These are phyloP conservation scores for Pulveroboletus sp. DNA, from an alignment of 768 basidiomycete species.

Conservation along the genomic window DNA sequence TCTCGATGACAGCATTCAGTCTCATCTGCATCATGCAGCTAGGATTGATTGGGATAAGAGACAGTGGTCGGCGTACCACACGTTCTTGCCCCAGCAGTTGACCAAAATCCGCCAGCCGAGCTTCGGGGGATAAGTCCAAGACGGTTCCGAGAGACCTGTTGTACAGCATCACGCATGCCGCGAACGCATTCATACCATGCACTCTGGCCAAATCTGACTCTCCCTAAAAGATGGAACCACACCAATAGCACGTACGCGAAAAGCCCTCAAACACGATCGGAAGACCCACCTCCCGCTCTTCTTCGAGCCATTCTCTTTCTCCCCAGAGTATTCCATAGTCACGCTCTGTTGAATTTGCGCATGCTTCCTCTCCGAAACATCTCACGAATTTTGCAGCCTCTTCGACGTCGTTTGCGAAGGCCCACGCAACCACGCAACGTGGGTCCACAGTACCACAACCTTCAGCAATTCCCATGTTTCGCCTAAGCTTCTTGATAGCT, in stretches of 20 bases:
- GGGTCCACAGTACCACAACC: conserved; percentile 49
- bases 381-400: conserved; percentile 56
- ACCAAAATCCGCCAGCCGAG: conserved; percentile 43
- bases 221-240: conserved; percentile 37
- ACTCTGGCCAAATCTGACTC: conserved; percentile 53
- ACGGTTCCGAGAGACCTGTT: conserved; percentile 52
- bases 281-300: conserved; percentile 45
- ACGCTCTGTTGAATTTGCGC: conserved; percentile 38
- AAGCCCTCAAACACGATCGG: conserved; percentile 8
- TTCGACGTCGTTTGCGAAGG: conserved; percentile 56
- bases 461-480: conserved; percentile 59
- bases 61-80: conserved; percentile 41
- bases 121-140: conserved; percentile 45
- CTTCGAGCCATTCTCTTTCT: conserved; percentile 57
- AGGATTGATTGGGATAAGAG: conserved; percentile 3
- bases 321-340: conserved; percentile 48
- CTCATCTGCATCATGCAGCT: conserved; percentile 22
- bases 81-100: conserved; percentile 44
- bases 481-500: conserved; percentile 61
- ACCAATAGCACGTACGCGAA: conserved; percentile 11
- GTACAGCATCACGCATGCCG: conserved; percentile 59
- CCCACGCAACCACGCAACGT: conserved; percentile 43
- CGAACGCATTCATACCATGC: conserved; percentile 66
- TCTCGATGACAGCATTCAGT: conserved; percentile 36
- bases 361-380: conserved; percentile 54